Evolutionary conservation across 805 yeast species (phyloP).

Genomic region (Blastobotrys attinorum): DNA sequence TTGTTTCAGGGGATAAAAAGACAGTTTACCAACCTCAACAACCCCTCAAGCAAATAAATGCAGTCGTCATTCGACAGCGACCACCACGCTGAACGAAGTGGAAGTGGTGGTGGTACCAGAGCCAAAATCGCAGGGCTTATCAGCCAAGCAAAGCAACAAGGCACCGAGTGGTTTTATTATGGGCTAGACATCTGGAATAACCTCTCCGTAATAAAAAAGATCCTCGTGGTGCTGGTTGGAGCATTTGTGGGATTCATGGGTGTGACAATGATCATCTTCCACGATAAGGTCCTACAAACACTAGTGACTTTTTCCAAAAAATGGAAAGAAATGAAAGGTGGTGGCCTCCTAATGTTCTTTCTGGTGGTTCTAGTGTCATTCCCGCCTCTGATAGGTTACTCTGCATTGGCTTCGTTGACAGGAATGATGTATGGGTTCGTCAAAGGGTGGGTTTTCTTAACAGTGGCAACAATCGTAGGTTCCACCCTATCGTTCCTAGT

Average conservation of each 20-base stretch:
- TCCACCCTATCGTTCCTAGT: slow-evolving; percentile 66
- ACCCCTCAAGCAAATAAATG: too few relatives aligned
- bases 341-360: slow-evolving; percentile 36
- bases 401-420: slow-evolving; percentile 52
- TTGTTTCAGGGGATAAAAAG: too few relatives aligned
- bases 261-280: slow-evolving; percentile 27
- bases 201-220: slow-evolving; percentile 10
- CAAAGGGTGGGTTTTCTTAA: slow-evolving; percentile 70
- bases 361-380: slow-evolving; percentile 64
- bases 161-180: too few relatives aligned
- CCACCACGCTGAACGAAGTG: too few relatives aligned
- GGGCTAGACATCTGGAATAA: slow-evolving; percentile 3
- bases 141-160: too few relatives aligned
- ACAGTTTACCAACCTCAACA: too few relatives aligned
- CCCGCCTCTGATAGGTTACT: slow-evolving; percentile 86
- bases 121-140: too few relatives aligned
- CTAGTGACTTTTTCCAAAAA: slow-evolving; percentile 25
- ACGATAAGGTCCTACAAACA: slow-evolving; percentile 25
- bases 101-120: too few relatives aligned
- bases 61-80: too few relatives aligned
- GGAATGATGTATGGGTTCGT: slow-evolving; percentile 83
- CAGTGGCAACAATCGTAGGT: slow-evolving; percentile 62
- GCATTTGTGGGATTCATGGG: slow-evolving; percentile 9
- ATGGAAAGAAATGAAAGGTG: slow-evolving; percentile 27
- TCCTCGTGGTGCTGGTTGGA: slow-evolving; percentile 9